phyloP scores from a whole-genome alignment of 768 basidiomycete genomes.

The Suillus placidus region DNA sequence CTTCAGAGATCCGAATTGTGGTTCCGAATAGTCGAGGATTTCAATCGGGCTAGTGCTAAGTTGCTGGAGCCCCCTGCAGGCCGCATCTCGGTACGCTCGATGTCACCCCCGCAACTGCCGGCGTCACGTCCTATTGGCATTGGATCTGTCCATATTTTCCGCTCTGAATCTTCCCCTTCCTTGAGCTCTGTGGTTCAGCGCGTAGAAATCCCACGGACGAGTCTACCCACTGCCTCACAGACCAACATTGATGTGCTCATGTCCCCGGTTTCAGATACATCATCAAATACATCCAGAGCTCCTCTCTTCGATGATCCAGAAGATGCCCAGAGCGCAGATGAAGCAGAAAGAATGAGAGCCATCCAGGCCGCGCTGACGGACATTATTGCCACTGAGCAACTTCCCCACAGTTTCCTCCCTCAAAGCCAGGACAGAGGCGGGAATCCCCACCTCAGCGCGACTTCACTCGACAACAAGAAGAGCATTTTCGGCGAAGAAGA shows the following conservation, averaged over 20 bases:
- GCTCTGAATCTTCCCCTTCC: slow-evolving; percentile 42
- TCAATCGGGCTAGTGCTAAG: slow-evolving; percentile 38
- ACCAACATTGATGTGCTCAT: slow-evolving; percentile 80
- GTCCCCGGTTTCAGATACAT: slow-evolving; percentile 61
- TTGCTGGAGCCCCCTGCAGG: slow-evolving; percentile 6
- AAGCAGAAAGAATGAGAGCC: slow-evolving; percentile 89
- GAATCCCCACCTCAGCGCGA: slow-evolving; percentile 9
- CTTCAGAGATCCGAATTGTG: slow-evolving; percentile 90
- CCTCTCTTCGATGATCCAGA: slow-evolving; percentile 84
- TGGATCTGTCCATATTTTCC: slow-evolving; percentile 22
- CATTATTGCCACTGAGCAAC: slow-evolving; percentile 86
- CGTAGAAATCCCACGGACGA: slow-evolving; percentile 22
- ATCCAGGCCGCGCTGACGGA: slow-evolving; percentile 96
- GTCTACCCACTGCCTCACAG: slow-evolving; percentile 29
- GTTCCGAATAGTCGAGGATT: slow-evolving; percentile 84
- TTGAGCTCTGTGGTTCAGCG: slow-evolving; percentile 23
- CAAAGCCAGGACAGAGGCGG: slow-evolving; percentile 14
- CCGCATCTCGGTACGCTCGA: slow-evolving; percentile 13
- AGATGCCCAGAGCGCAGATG: slow-evolving; percentile 57
- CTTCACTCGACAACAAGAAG: slow-evolving; percentile 24
- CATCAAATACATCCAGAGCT: slow-evolving; percentile 59
- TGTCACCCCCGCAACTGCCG: slow-evolving; percentile 18
- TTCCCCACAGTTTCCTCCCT: slow-evolving; percentile 33
- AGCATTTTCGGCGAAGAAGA: slow-evolving; percentile 42
- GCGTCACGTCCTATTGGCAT: slow-evolving; percentile 21